Base-by-base conservation (phyloP, 257 asterid species). In the Nicotiana sylvestris region DNA sequence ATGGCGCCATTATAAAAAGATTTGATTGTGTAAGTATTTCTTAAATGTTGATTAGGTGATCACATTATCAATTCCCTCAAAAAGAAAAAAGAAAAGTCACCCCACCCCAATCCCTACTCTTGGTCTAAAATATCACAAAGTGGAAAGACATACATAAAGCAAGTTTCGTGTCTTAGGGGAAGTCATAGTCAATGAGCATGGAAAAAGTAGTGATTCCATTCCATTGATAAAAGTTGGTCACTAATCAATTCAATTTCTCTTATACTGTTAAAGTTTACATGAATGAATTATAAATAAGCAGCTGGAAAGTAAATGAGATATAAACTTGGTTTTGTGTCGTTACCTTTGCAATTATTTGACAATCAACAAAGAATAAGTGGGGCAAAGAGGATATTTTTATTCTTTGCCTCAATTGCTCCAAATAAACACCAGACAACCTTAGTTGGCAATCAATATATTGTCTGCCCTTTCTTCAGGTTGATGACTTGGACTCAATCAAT, bases 321-420 rank as follows among this genome's bases (percentile, higher is more conserved):
- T 67, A 9, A 33, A 67, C 46, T 70, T 70, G 12, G 11, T 39
- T n/a, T 39, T 70, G 58, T 70, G 58, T 69, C 12, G 33, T 69
- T 39, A n/a, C 78, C 6, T 39, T n/a, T 70, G 35, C 78, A 70
- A 70, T 70, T 39, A 70, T 70, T 70, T 70, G 32, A n/a, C 58
- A 70, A 70, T 70, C 35, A 43, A 69, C 57, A 29, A 66, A 30
- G 74, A 66, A 1, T 66, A 39, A 53, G 58, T 53, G 58, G 58
- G 58, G 51, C 51, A 43, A 70, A 70, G n/a, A 70, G 21, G 12
- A 21, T 43, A 43, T 1, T 18, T 70, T 70, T 70, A 70, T 70
- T 70, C 60, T 21, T 70, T 70, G 49, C 78, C 78, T 70, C 78
- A 43, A 43, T 70, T 70, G 35, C 35, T 70, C 78, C 60, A 21